Conservation (phyloP, 2,329 filamentous ascomycete genomes). For the Penicillium sp. region DNA sequence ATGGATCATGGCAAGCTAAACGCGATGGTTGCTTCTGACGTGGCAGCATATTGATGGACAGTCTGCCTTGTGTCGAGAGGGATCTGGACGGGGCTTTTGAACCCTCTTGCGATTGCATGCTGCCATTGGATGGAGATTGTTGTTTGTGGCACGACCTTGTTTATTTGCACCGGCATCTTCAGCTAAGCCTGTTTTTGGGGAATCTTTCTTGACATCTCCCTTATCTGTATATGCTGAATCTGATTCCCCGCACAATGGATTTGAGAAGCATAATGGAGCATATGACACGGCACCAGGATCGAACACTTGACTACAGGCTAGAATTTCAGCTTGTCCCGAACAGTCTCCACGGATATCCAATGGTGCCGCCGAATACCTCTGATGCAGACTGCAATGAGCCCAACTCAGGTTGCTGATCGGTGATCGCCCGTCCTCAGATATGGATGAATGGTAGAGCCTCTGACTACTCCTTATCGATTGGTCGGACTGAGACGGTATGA, state of each 20-base stretch:
- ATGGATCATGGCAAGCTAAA: constrained; percentile 8
- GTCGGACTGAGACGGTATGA: constrained; percentile 7
- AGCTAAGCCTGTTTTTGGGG: constrained; percentile 12
- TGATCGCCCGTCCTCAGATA: not conserved
- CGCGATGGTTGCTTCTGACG: constrained; percentile 30
- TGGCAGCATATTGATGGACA: constrained; percentile 28
- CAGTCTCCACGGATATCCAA: constrained; percentile 12
- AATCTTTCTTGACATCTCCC: constrained; percentile 1
- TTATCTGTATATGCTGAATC: constrained; percentile 14
- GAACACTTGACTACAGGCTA: not conserved
- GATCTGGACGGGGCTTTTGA: constrained; percentile 15
- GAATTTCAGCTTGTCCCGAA: not conserved
- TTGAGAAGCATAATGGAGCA: not conserved
- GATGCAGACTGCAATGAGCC: constrained; percentile 4
- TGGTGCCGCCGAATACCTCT: constrained; percentile 4
- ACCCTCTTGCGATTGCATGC: constrained; percentile 1
- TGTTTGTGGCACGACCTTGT: not conserved
- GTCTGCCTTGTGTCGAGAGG: constrained; percentile 10
- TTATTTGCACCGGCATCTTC: not conserved
- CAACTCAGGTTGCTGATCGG: constrained; percentile 6
- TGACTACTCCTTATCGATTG: constrained; percentile 7
- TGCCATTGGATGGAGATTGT: constrained; percentile 4
- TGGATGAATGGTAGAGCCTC: constrained; percentile 1
- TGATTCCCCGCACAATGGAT: constrained; percentile 5
- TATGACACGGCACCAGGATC: constrained; percentile 3